Base-by-base conservation (phyloP, 306 rosid species). In the Ochetophila trinervis region DNA sequence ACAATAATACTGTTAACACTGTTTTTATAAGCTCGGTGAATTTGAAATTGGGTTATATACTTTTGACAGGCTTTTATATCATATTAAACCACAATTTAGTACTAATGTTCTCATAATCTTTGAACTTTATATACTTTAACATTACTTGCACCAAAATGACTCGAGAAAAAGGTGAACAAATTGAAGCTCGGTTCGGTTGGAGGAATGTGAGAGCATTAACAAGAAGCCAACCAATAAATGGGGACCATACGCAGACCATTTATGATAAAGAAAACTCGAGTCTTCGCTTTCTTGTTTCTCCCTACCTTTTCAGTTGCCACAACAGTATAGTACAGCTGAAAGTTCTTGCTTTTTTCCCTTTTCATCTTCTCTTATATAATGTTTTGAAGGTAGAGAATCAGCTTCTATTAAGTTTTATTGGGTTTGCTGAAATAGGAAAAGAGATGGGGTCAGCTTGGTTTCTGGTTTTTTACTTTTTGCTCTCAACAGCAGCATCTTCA, bases 371-470 rank as follows among this genome's bases (percentile, higher is more conserved):
- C 45, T 17, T 16, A 48, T 63, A 48, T 27, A 27, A 18, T 2
- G 22, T 17, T 21, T 14, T 9, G 23, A 40, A 17, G 53, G 24
- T 2, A 65, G 17, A 22, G 55, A 66, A 30, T 44, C 44, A 21
- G 65, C 18, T 30, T 2, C 40, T 10, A 37, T 11, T 8, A 60
- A 36, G 37, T 64, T 63, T 55, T 20, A 60, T 58, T 35, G 66
- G 37, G 65, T 42, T 27, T 35, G 4, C 45, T 27, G 42, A 66
- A 49, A 37, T 30, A 23, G 70, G 57, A 53, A 22, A 62, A 68
- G 74, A 62, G 45, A 86, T 86, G 91, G 57, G 62, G 53, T 65
- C 73, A 64, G 52, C 74, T 54, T 66, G 83, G 78, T 63, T 76
- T 76, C 77, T 81, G 51, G 34, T 79, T 69, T 68, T 83, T 76